Evolutionary conservation across 495 filamentous ascomycete genomes (phyloP).

Genomic region (Astrothelium subdiscretum): DNA sequence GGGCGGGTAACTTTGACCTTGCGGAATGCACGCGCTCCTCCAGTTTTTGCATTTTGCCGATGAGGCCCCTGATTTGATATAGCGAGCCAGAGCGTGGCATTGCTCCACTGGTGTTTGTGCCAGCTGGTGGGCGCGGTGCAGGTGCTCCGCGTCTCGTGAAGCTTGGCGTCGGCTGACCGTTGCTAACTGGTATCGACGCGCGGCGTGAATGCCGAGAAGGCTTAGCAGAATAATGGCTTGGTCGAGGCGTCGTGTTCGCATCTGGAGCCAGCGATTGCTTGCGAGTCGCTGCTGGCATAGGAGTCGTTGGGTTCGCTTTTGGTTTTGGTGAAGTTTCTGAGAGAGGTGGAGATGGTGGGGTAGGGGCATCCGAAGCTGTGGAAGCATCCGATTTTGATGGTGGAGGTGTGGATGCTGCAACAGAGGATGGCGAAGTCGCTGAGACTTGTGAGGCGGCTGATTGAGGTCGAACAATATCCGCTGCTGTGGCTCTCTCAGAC

Average conservation of each 20-base stretch:
- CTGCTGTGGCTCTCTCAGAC: slow-evolving; percentile 36
- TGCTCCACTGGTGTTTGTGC: slow-evolving; percentile 29
- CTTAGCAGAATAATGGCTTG: slow-evolving; percentile 18
- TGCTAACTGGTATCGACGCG: slow-evolving; percentile 40
- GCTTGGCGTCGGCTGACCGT: slow-evolving; percentile 28
- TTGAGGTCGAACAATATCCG: slow-evolving; percentile 25
- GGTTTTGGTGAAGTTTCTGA: slow-evolving; percentile 25
- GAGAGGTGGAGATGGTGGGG: slow-evolving; percentile 54
- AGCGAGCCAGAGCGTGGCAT: slow-evolving; percentile 76
- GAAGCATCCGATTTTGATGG: slow-evolving; percentile 65
- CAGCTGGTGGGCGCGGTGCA: slow-evolving; percentile 29
- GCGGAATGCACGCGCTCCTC: slow-evolving; percentile 91
- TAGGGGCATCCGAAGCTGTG: slow-evolving; percentile 23
- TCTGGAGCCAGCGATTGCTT: slow-evolving; percentile 22
- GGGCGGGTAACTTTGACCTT: slow-evolving; percentile 78
- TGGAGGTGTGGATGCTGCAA: slow-evolving; percentile 41
- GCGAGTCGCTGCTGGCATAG: slow-evolving; percentile 29
- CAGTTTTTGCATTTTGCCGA: slow-evolving; percentile 91
- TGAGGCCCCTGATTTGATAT: slow-evolving; percentile 82
- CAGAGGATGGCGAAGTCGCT: slow-evolving; percentile 28
- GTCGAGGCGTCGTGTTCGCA: slow-evolving; percentile 39
- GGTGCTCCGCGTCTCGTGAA: slow-evolving; percentile 27
- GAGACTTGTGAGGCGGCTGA: slow-evolving; percentile 35
- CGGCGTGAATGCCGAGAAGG: slow-evolving; percentile 38
- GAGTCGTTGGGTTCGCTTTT: slow-evolving; percentile 26